Percentiles rank a stretch among this genome's conserved stretches.
Evolutionary conservation across 2,329 filamentous ascomycete species (phyloP).

Genomic region (Aureobasidium sp.): DNA sequence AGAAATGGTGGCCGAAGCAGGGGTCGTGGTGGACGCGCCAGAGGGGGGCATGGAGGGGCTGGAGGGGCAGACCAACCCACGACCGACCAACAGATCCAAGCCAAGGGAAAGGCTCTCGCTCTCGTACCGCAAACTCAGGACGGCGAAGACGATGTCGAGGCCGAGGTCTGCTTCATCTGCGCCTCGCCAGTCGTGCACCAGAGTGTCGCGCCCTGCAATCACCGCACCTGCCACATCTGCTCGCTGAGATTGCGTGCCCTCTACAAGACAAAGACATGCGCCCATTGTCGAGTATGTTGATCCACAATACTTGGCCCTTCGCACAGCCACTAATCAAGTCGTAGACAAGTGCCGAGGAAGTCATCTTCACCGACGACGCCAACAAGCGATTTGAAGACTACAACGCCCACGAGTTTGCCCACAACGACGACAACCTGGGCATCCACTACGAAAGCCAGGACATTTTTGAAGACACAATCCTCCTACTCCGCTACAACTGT

Average conservation of each 20-base stretch:
- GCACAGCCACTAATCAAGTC: background rate
- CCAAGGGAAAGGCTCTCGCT: conserved; percentile 1
- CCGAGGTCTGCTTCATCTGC: conserved; percentile 94
- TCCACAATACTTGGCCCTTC: conserved; percentile 18
- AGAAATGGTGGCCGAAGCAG: conserved; percentile 23
- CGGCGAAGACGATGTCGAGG: conserved; percentile 33
- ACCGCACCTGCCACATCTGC: conserved; percentile 94
- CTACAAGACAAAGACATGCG: conserved; percentile 93
- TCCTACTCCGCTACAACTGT: conserved; percentile 90
- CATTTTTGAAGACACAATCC: conserved; percentile 82
- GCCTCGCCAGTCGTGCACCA: conserved; percentile 83
- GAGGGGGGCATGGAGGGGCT: conserved; percentile 18
- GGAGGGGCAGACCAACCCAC: conserved; percentile 25
- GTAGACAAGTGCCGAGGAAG: conserved; percentile 64
- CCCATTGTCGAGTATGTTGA: conserved; percentile 76
- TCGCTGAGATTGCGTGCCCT: conserved; percentile 82
- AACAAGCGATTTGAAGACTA: conserved; percentile 85
- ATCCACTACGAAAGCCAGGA: conserved; percentile 85
- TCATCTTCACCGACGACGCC: conserved; percentile 85
- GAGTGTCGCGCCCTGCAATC: conserved; percentile 88
- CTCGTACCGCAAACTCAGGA: background rate
- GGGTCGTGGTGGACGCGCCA: conserved; percentile 35
- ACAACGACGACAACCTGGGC: conserved; percentile 75
- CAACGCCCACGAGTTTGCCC: conserved; percentile 61
- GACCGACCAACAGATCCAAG: conserved; percentile 17